Evolutionary conservation across 2,329 filamentous ascomycete species (phyloP), one percentile per base, ranked within the genome.

Genomic region (Raffaelea albimanens): DNA sequence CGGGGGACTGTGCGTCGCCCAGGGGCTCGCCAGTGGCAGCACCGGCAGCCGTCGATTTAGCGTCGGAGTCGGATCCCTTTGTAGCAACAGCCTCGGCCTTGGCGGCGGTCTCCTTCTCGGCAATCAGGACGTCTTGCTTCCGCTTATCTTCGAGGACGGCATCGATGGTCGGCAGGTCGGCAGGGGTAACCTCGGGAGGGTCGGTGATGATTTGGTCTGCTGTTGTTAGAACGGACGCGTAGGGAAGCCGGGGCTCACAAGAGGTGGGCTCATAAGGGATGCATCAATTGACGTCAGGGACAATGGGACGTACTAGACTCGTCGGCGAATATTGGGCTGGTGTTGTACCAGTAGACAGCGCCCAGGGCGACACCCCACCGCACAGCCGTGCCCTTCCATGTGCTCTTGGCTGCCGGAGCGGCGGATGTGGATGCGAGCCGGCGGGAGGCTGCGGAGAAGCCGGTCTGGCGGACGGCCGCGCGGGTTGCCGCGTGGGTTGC

Each of bases 341-440:
- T 96, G 71, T 89, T 95, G 67, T 97, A 98, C 67, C 87, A 96
- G 70, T 97, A 98, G 44, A 97, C 69, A 41, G 83, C 81, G 19
- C 76, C 87, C 50, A 72, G 74, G 0, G 87, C 90, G 48, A 93
- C 62, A 55, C 81, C 87, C 78, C 88, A 84, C 70, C 91, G 78
- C 58, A 78, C 63, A 4, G 74, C 75, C 45, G 81, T 74, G 63
- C 81, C 84, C 75, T 90, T 95, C 86, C 87, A 95, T 62, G 82
- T 85, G 63, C 87, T 72, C 58, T 80, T 86, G 60, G 78, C 70
- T 55, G 79, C 72, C 3, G 83, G 63, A 13, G 67, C 61, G 47
- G 77, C 77, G 48, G 74, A 61, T 47, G 77, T 78, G 48, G 74
- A 78, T 53, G 72, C 67, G 52, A 77, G 72, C 54, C 76, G 71